A percentile compares a stretch with the other conserved stretches of the same genome.
These are phyloP conservation scores for Davidsoniella virescens DNA, from an alignment of 2,329 filamentous ascomycete genomes.

Conservation along the genomic window DNA sequence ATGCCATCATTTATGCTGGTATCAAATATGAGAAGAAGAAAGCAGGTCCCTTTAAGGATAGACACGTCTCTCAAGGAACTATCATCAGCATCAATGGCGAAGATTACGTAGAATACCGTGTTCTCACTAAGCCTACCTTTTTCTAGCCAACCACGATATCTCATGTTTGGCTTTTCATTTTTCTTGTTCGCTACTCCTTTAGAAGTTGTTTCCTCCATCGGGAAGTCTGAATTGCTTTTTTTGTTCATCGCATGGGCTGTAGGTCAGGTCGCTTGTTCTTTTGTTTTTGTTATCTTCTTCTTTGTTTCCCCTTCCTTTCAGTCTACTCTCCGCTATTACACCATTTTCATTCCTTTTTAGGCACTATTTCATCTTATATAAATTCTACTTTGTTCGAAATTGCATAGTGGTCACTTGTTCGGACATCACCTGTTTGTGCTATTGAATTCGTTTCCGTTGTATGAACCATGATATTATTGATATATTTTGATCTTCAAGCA, in stretches of 20 bases:
- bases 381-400: background rate
- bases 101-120: conserved; percentile 50
- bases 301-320: too few species aligned
- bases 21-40: conserved; percentile 47
- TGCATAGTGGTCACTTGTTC: too few species aligned
- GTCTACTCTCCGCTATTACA: background rate
- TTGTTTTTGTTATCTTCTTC: background rate
- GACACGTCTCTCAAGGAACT: conserved; percentile 44
- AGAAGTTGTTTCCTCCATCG: background rate
- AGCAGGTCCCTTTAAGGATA: conserved; percentile 43
- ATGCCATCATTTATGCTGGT: conserved; percentile 41
- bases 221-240: background rate
- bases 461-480: too few species aligned
- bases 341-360: too few species aligned
- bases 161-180: background rate
- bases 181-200: too few species aligned
- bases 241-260: background rate
- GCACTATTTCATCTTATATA: background rate
- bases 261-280: background rate
- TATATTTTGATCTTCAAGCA: too few species aligned
- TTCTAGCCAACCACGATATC: conserved; percentile 24
- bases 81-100: conserved; percentile 50
- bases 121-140: conserved; percentile 46
- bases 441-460: too few species aligned
- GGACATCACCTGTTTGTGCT: too few species aligned